Base-by-base conservation (phyloP, 2,329 filamentous ascomycete genomes). In the Microsporum audouinii region DNA sequence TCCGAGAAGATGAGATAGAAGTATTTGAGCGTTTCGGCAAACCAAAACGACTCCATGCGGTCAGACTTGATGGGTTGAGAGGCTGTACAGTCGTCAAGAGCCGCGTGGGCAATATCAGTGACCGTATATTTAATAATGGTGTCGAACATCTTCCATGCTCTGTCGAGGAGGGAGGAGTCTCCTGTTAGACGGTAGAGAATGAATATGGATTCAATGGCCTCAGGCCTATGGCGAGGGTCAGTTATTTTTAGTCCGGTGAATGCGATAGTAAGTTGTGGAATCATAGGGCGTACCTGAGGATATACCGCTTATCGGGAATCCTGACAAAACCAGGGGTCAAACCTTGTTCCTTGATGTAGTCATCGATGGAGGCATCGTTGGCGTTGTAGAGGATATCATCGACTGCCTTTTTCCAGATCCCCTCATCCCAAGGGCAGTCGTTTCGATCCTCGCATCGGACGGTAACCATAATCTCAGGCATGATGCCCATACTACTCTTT, bases 111-210 rank as follows among this genome's bases (percentile, higher is more conserved):
- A 56, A 81, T 80, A 10, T 83, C 75, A 0, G 88, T 87, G 39
- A 78, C 76, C 1, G 89, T 91, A 36, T 84, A 79, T 39, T 80
- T 80, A 61, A 87, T 78, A 58, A 94, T 84, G 29, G 86, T 79
- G 64, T 84, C 76, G 71, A 90, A 96, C 88, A 96, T 95, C 58
- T 79, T 78, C 91, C 91, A 96, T 17, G 89, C 91, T 65, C 87
- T 86, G 34, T 95, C 89, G 70, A 87, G 86, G 80, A 89, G 90
- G 3, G 75, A 73, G 0, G 80, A 74, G 65, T 94, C 87, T 57
- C 89, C 91, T 0, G 89, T 95, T 73, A 95, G 89, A 70, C 91
- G 88, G 76, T 94, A 94, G 79, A 95, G 87, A 75, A 91, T 88
- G 81, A 90, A 95, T 10, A 95, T 85, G 0, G 87, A 90, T 69